phyloP scores from a whole-genome alignment of 2,329 filamentous ascomycete species.

The Colletotrichum shisoi region DNA sequence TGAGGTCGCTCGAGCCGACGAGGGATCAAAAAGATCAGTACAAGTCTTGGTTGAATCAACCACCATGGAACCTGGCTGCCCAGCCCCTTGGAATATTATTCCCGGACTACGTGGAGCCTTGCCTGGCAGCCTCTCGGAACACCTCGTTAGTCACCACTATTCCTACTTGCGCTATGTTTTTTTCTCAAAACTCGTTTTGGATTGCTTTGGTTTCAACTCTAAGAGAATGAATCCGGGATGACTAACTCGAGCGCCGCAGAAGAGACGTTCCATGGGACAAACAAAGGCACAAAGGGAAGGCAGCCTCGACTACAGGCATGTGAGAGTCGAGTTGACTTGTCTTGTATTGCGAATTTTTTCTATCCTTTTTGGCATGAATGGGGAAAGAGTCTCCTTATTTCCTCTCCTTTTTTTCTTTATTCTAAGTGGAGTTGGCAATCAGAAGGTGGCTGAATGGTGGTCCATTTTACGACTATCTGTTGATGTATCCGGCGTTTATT shows the following conservation, averaged over 20 bases:
- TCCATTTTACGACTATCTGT: conserved; percentile 1
- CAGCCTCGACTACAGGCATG: not conserved
- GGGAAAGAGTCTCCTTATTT: not conserved
- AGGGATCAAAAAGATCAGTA: not conserved
- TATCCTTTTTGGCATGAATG: conserved; percentile 1
- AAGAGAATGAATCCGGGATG: conserved; percentile 26
- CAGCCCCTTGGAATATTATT: not conserved
- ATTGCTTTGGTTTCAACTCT: not conserved
- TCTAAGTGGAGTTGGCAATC: conserved; percentile 4
- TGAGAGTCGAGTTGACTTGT: not conserved
- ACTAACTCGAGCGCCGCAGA: conserved; percentile 26
- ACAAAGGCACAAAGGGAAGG: not conserved
- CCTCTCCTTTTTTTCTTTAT: not conserved
- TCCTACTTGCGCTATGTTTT: conserved; percentile 12
- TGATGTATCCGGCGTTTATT: conserved; percentile 20
- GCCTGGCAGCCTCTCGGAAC: conserved; percentile 5
- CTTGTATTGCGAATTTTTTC: conserved; percentile 1
- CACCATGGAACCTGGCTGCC: conserved; percentile 11
- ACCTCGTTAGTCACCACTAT: conserved; percentile 38
- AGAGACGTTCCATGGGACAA: not conserved
- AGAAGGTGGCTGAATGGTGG: not conserved
- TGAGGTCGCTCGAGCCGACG: conserved; percentile 6
- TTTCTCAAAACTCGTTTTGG: not conserved
- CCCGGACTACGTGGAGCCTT: conserved; percentile 14
- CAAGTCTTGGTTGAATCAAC: conserved; percentile 1